A percentile compares a stretch with the other conserved stretches of the same genome.
Evolutionary conservation across 345 rosid species (phyloP).

Genomic region (Crucihimalaya himalaica): DNA sequence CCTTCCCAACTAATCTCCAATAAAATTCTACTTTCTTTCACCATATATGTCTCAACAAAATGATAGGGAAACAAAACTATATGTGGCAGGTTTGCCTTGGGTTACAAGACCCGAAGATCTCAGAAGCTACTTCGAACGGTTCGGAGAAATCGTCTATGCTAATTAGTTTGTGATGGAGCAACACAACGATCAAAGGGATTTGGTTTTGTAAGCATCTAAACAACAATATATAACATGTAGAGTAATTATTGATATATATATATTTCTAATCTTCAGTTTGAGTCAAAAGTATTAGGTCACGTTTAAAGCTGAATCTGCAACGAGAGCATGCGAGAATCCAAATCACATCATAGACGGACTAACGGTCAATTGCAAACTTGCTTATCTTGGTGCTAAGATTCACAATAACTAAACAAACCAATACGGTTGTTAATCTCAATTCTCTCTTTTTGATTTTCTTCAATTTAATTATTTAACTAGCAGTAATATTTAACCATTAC

Average conservation of each 20-base stretch:
- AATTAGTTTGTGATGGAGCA: constrained; percentile 40
- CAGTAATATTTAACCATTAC: neutral
- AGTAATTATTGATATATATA: neutral
- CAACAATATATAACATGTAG: neutral
- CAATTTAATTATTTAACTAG: neutral
- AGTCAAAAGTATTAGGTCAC: constrained; percentile 47
- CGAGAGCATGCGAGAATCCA: constrained; percentile 60
- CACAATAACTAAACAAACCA: constrained; percentile 13
- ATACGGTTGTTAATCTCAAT: neutral
- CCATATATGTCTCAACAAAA: constrained; percentile 30
- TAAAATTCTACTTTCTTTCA: neutral
- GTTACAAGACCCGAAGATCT: constrained; percentile 42
- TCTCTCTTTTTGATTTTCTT: neutral
- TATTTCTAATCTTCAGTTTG: neutral
- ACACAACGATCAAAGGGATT: constrained; percentile 46
- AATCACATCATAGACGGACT: constrained; percentile 57
- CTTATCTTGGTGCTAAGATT: constrained; percentile 39
- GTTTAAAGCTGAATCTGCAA: constrained; percentile 57
- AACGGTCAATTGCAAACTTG: constrained; percentile 59
- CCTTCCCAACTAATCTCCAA: neutral
- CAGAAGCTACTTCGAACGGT: constrained; percentile 39
- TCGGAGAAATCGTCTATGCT: constrained; percentile 49
- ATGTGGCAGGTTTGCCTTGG: constrained; percentile 57
- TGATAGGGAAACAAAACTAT: constrained; percentile 49
- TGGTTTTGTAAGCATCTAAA: constrained; percentile 42